Evolutionary conservation across 1,139 yeast species (phyloP), one percentile per base, ranked within the genome.

Genomic region (Yamadazyma diddensiae): DNA sequence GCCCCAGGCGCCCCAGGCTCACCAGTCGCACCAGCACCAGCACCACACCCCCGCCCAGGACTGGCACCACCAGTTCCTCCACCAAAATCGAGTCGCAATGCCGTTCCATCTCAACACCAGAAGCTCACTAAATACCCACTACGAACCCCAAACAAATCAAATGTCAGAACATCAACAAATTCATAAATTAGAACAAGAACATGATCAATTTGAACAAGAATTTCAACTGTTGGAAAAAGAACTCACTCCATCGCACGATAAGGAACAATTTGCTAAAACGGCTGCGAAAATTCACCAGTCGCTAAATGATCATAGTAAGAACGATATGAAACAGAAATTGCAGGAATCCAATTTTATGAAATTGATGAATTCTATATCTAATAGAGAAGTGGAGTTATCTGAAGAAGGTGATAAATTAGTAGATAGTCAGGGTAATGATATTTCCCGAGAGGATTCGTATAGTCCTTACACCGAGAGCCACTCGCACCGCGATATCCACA

Each of bases 251-350:
- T 7, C 12, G 12, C 15, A 11, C 25, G 67, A 63, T 14, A 62
- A 63, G 38, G 63, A 63, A 25, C 52, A 55, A 40, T 67, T 69
- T 52, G 74, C 74, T 7, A 51, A 55, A 32, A 59, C 71, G 0
- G 75, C 75, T 1, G 46, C 55, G 26, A 53, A 57, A 37, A 70
- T 68, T 6, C 61, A 64, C 26, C 46, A 46, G 10, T 52, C 70
- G 10, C 59, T 69, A 57, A 32, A 26, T 15, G 39, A 45, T 5
- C 42, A 38, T 15, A 11, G 15, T 6, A 44, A 43, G 29, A 45
- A 52, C 17, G 62, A 53, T 18, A 60, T 60, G 39, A 48, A 46
- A 10, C 45, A 48, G 12, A 69, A 68, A 47, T 56, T 69, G 37
- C 57, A 62, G 40, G 56, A 62, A 38, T 61, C 69, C 3, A 53